These are phyloP conservation scores for Globisporangium cederbergense DNA, from an alignment of 352 stramenopile genomes.

Conservation along the genomic window DNA sequence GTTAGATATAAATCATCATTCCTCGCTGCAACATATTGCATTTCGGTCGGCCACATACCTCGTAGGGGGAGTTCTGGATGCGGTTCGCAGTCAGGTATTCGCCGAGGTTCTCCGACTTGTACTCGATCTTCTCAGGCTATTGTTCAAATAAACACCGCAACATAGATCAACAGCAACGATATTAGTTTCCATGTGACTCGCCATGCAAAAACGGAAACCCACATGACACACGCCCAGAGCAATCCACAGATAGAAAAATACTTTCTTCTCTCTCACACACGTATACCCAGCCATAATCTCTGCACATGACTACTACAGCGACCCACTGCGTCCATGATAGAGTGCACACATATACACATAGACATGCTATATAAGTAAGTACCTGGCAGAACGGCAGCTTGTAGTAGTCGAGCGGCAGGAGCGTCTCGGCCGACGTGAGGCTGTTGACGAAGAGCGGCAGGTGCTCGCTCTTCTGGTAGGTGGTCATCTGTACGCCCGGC, in stretches of 20 bases:
- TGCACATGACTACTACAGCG: no score
- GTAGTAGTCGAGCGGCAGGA: conserved; percentile 98
- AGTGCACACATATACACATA: neutral
- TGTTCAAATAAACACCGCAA: conserved; percentile 4
- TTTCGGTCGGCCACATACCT: conserved; percentile 24
- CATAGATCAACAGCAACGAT: neutral
- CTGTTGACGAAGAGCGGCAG: conserved; percentile 94
- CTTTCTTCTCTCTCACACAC: neutral
- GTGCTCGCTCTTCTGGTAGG: conserved; percentile 79
- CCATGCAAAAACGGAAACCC: neutral
- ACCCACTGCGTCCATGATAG: no score
- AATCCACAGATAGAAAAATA: neutral
- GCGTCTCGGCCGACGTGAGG: conserved; percentile 92
- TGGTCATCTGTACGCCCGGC: conserved; percentile 86
- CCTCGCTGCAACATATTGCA: neutral
- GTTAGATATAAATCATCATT: neutral
- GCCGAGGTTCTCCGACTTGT: conserved; percentile 98
- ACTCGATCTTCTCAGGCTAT: conserved; percentile 88
- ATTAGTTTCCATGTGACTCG: conserved; percentile 1
- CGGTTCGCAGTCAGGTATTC: conserved; percentile 98
- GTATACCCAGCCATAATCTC: neutral
- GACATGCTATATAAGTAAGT: neutral
- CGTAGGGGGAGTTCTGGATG: conserved; percentile 98
- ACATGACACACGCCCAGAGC: neutral
- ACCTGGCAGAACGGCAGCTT: conserved; percentile 95